Conservation (phyloP, 148 eudicot species). For the Dianthus caryophyllus region DNA sequence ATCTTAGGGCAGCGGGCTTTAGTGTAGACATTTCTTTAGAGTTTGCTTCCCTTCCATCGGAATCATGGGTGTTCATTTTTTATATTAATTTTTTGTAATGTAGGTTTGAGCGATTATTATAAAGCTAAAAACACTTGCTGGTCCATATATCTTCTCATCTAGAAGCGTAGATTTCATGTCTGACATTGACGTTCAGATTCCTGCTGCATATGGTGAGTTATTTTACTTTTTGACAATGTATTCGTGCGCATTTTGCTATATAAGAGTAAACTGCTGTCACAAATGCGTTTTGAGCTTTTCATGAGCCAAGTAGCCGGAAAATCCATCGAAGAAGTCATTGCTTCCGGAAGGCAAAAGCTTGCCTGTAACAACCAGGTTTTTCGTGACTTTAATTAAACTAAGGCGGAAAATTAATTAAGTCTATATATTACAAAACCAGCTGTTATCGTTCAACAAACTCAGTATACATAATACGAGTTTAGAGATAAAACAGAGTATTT, state of each 20-base stretch:
- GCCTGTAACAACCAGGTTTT: no score
- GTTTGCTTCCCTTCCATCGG: neutral
- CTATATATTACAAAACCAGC: no score
- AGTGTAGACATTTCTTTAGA: neutral
- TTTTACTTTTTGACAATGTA: no score
- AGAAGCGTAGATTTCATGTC: conserved; percentile 53
- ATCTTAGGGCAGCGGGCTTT: neutral
- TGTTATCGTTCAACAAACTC: no score
- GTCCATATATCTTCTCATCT: conserved; percentile 20
- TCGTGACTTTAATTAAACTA: no score
- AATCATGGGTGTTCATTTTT: neutral
- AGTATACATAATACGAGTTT: no score
- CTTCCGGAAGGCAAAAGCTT: no score
- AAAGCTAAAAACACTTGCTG: conserved; percentile 19
- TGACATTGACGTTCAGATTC: conserved; percentile 58
- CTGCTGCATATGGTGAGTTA: conserved; percentile 55
- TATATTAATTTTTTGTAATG: neutral
- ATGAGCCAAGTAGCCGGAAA: no score
- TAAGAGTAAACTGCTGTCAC: neutral
- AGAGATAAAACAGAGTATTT: no score
- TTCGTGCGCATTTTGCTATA: neutral
- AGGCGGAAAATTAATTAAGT: no score
- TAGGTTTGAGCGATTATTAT: conserved; percentile 43
- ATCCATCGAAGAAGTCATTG: no score
- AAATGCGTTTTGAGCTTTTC: neutral